Base-by-base conservation (phyloP, 1,139 yeast genomes). In the Yamadazyma triangularis region DNA sequence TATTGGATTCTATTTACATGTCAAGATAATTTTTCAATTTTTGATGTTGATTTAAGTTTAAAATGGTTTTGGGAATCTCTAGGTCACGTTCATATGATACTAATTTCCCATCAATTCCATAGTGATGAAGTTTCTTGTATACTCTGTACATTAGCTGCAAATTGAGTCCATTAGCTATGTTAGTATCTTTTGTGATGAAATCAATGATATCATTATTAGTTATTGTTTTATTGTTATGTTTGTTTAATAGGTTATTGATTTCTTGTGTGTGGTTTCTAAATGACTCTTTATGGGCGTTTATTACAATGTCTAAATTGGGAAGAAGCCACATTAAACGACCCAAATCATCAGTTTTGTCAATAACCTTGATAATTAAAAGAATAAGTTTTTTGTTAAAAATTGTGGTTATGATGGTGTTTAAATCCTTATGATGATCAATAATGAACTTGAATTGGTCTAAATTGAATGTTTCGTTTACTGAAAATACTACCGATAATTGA, bases 281-380 rank as follows among this genome's bases (percentile, higher is more conserved):
- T n/a, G n/a, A n/a, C n/a, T n/a, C n/a, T n/a, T n/a, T n/a, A n/a
- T n/a, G n/a, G n/a, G 29, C 25, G n/a, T 29, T 38, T 4, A 64
- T 33, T 30, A 44, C 62, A n/a, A 42, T 40, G 35, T 64, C 70
- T 31, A 64, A 45, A 39, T 59, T 58, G 2, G 68, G 70, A 16
- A 60, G 45, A 11, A 64, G 33, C 71, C 71, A 64, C 56, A 62
- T 50, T 16, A 62, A 38, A 26, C 71, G 40, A 3, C 70, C 70
- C 33, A 56, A 36, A 38, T 64, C 70, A 22, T 52, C 51, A 3
- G 63, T 51, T 20, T 45, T 41, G 8, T 47, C 34, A 28, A 60
- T 51, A 2, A 59, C 57, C 16, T 45, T 41, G 7, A 64, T 35
- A 26, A 62, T 35, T 5, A 61, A 34, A 22, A 45, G 40, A 31